Percentiles rank a stretch among this genome's conserved stretches.
Evolutionary conservation across 495 filamentous ascomycete genomes (phyloP).

Genomic region (Corynascus novoguineensis): DNA sequence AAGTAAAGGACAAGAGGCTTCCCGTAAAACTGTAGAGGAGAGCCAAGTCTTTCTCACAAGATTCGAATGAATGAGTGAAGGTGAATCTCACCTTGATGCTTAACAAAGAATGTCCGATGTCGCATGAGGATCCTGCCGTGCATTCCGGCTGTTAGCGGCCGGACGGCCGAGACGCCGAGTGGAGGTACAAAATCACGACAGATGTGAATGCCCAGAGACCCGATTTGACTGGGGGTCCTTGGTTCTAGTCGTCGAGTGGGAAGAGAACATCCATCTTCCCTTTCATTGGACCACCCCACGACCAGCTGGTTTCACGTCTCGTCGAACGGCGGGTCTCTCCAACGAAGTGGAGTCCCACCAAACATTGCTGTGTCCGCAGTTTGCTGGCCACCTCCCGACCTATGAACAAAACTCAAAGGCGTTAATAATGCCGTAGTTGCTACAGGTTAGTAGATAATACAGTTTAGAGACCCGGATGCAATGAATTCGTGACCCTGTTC

Average conservation of each 20-base stretch:
- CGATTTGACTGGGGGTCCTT: not conserved
- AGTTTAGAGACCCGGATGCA: conserved; percentile 8
- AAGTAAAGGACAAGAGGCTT: not conserved
- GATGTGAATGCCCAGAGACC: not conserved
- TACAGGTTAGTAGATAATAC: conserved; percentile 1
- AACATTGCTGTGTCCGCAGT: not conserved
- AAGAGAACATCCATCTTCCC: not conserved
- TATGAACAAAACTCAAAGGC: not conserved
- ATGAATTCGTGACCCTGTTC: not conserved
- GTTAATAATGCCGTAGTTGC: conserved; percentile 1
- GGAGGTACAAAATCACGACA: conserved; percentile 10
- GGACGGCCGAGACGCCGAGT: not conserved
- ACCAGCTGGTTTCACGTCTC: not conserved
- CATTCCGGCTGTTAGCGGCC: not conserved
- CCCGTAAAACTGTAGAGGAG: not conserved
- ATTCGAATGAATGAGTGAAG: not conserved
- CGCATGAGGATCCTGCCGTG: not conserved
- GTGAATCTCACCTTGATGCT: not conserved
- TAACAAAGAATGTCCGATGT: conserved; percentile 3
- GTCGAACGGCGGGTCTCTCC: not conserved
- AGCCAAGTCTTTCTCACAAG: not conserved
- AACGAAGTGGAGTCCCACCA: not conserved
- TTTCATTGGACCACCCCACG: not conserved
- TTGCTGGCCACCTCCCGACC: not conserved
- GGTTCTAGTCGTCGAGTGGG: not conserved